These are phyloP conservation scores for Penicillium desertorum DNA, from an alignment of 495 filamentous ascomycete species.

Conservation along the genomic window DNA sequence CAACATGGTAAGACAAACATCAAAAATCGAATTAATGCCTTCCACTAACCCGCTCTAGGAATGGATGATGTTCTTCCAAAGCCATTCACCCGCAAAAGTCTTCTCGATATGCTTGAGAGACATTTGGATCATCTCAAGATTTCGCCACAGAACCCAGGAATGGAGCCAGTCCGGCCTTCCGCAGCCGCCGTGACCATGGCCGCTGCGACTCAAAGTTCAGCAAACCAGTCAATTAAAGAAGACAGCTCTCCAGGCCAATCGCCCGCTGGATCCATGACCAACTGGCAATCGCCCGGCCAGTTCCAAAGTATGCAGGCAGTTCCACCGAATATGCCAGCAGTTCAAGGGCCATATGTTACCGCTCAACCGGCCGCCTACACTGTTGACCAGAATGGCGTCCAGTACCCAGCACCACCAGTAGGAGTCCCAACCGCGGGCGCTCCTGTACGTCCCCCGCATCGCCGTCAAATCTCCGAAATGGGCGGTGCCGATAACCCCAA, in stretches of 20 bases:
- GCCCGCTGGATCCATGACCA: constrained; percentile 63
- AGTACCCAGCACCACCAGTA: constrained; percentile 49
- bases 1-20: constrained; percentile 73
- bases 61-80: constrained; percentile 99
- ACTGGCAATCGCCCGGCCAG: constrained; percentile 73
- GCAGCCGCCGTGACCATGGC: constrained; percentile 51
- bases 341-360: constrained; percentile 53
- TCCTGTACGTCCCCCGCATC: constrained; percentile 47
- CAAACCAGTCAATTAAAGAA: constrained; percentile 68
- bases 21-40: constrained; percentile 14
- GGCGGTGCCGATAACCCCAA: constrained; percentile 55
- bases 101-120: constrained; percentile 86
- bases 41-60: constrained; percentile 51
- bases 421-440: constrained; percentile 47
- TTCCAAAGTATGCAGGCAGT: constrained; percentile 63
- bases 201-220: constrained; percentile 46
- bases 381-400: constrained; percentile 54
- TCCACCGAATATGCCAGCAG: constrained; percentile 46
- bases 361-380: constrained; percentile 45
- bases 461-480: constrained; percentile 68
- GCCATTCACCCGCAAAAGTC: constrained; percentile 93
- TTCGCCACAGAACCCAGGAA: constrained; percentile 44
- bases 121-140: constrained; percentile 78
- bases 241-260: constrained; percentile 80
- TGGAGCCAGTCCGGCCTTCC: constrained; percentile 51